Conservation (phyloP, 257 asterid genomes). For the Nicotiana tabacum region DNA sequence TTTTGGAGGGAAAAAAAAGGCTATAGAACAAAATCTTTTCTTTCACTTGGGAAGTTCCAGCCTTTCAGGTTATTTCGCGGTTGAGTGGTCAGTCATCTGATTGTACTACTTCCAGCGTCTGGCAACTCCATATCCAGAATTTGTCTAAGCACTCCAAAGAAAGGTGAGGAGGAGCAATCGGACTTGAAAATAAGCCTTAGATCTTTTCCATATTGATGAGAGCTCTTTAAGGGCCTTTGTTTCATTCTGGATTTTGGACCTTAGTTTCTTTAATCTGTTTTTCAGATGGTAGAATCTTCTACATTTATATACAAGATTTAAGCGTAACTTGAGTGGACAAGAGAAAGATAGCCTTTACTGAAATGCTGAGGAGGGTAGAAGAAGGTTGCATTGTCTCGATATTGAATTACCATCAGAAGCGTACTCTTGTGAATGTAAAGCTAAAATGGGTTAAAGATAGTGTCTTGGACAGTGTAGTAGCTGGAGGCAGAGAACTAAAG, state of each 20-base stretch:
- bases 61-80: background rate
- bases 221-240: background rate
- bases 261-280: background rate
- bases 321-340: background rate
- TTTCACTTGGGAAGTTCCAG: background rate
- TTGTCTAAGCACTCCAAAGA: background rate
- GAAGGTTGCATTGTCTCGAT: background rate
- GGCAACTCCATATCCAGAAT: background rate
- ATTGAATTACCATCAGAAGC: conserved; percentile 40
- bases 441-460: conserved; percentile 77
- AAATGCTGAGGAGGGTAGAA: conserved; percentile 19
- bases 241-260: too few species aligned
- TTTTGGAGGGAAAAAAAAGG: background rate
- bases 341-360: background rate
- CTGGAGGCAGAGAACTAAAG: conserved; percentile 47
- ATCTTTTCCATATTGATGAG: background rate
- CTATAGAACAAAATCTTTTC: background rate
- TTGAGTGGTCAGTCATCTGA: background rate
- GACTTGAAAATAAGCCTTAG: background rate
- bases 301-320: background rate
- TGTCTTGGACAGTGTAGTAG: conserved; percentile 57
- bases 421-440: conserved; percentile 75
- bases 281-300: background rate
- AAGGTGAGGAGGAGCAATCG: background rate
- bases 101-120: background rate